Conservation (phyloP, 148 eudicot species). For the Chenopodium formosanum region DNA sequence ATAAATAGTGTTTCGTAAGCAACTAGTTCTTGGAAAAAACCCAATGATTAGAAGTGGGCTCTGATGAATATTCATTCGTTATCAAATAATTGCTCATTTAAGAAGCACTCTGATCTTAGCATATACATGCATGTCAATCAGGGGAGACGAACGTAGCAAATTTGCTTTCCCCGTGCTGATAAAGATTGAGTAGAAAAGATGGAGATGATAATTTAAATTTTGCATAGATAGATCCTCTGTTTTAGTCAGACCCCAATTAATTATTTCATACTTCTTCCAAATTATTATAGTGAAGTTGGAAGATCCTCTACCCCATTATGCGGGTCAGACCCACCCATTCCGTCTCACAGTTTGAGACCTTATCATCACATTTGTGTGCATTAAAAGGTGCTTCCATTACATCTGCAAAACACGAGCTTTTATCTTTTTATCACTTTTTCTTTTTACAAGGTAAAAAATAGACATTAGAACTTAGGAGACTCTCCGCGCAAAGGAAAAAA, state of each 20-base stretch:
- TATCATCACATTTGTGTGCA: slow-evolving; percentile 5
- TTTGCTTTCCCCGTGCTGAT: not conserved
- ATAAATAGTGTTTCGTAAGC: slow-evolving; percentile 1
- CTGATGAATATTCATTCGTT: slow-evolving; percentile 16
- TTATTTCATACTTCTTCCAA: slow-evolving; percentile 21
- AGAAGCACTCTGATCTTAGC: slow-evolving; percentile 14
- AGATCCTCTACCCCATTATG: slow-evolving; percentile 8
- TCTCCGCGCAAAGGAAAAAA: too few species aligned
- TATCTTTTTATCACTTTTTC: too few species aligned
- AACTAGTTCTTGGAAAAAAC: slow-evolving; percentile 16
- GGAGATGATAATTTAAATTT: not conserved
- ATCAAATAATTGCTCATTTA: slow-evolving; percentile 24
- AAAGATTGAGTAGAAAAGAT: slow-evolving; percentile 12
- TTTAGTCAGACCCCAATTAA: slow-evolving; percentile 16
- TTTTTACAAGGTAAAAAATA: too few species aligned
- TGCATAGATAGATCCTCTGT: slow-evolving; percentile 21
- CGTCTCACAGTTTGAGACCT: slow-evolving; percentile 2
- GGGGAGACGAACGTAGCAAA: slow-evolving; percentile 20
- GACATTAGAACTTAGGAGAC: too few species aligned
- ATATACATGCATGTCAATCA: slow-evolving; percentile 13
- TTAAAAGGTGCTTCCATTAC: slow-evolving; percentile 13
- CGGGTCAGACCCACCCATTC: not conserved
- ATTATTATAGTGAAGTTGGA: slow-evolving; percentile 9
- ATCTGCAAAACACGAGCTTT: slow-evolving; percentile 1
- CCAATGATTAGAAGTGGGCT: slow-evolving; percentile 31